These are phyloP conservation scores for Tylopilus plumbeoviolaceoides DNA, from an alignment of 768 basidiomycete genomes.

Conservation along the genomic window DNA sequence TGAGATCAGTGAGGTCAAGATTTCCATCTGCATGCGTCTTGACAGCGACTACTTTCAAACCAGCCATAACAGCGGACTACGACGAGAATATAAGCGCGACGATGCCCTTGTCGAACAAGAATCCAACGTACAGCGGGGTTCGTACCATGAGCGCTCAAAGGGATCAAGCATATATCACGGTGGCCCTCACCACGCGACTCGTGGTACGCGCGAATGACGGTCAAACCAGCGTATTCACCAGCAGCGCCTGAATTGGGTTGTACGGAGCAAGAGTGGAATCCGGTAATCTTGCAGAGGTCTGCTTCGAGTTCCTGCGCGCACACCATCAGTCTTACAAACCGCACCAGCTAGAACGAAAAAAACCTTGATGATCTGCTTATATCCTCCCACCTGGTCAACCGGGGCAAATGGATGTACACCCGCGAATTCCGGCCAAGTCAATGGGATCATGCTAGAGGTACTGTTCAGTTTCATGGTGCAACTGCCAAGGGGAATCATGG, in stretches of 20 bases:
- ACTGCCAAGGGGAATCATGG: conserved; percentile 94
- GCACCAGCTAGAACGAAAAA: neutral
- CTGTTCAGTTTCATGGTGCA: conserved; percentile 99
- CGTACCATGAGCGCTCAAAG: conserved; percentile 95
- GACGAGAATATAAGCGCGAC: conserved; percentile 13
- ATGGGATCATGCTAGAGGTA: conserved; percentile 94
- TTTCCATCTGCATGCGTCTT: conserved; percentile 86
- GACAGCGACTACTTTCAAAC: conserved; percentile 93
- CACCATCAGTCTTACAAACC: conserved; percentile 7
- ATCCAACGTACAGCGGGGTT: conserved; percentile 80
- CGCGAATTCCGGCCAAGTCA: conserved; percentile 93
- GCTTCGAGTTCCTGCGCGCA: conserved; percentile 75
- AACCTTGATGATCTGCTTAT: conserved; percentile 75
- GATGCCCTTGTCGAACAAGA: neutral
- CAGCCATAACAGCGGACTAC: conserved; percentile 95
- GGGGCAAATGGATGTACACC: conserved; percentile 93
- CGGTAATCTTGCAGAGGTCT: conserved; percentile 91
- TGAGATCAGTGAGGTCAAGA: conserved; percentile 83
- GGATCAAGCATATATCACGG: conserved; percentile 90
- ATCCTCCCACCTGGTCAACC: conserved; percentile 83
- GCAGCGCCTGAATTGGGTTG: conserved; percentile 99
- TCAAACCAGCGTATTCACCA: conserved; percentile 95
- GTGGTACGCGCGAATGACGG: conserved; percentile 92
- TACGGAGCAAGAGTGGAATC: conserved; percentile 94
- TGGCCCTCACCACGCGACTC: conserved; percentile 81